Percentiles rank a stretch among this genome's conserved stretches.
Evolutionary conservation across 352 stramenopile species (phyloP).

Genomic region (Pythium plurisporium): DNA sequence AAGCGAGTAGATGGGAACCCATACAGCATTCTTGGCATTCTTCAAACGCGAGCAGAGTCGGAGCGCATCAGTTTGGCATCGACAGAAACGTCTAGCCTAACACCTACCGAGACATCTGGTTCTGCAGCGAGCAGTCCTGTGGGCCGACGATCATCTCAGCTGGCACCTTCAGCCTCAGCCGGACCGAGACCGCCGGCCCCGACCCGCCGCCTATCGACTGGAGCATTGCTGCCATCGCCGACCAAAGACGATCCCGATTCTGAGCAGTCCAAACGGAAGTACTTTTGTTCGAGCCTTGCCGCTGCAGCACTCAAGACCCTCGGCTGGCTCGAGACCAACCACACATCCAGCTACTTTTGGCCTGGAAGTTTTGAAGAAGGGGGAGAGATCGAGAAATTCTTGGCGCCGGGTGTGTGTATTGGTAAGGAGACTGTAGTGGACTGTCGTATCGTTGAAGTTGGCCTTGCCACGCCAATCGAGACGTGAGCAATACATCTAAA

Average conservation of each 20-base stretch:
- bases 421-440: constrained; percentile 66
- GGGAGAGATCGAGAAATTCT: constrained; percentile 59
- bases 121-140: constrained; percentile 2
- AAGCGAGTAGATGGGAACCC: constrained; percentile 68
- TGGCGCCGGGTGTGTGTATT: constrained; percentile 41
- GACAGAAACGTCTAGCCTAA: background rate
- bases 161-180: background rate
- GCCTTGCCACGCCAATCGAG: constrained; percentile 37
- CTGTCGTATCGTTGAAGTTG: constrained; percentile 80
- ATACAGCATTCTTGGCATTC: constrained; percentile 80
- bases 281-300: constrained; percentile 82
- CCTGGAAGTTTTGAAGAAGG: constrained; percentile 79
- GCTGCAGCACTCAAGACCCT: constrained; percentile 75
- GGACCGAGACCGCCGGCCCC: background rate
- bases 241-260: background rate
- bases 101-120: too few relatives aligned
- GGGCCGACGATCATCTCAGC: constrained; percentile 8
- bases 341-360: constrained; percentile 77
- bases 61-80: constrained; percentile 20
- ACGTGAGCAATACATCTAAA: constrained; percentile 18
- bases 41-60: constrained; percentile 52
- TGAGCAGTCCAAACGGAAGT: constrained; percentile 50
- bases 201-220: constrained; percentile 5
- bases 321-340: constrained; percentile 66
- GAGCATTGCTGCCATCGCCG: background rate